Evolutionary conservation across 1,284 basidiomycete species (phyloP), one percentile per base, ranked within the genome.

Genomic region (Ustilago shanxiensis): DNA sequence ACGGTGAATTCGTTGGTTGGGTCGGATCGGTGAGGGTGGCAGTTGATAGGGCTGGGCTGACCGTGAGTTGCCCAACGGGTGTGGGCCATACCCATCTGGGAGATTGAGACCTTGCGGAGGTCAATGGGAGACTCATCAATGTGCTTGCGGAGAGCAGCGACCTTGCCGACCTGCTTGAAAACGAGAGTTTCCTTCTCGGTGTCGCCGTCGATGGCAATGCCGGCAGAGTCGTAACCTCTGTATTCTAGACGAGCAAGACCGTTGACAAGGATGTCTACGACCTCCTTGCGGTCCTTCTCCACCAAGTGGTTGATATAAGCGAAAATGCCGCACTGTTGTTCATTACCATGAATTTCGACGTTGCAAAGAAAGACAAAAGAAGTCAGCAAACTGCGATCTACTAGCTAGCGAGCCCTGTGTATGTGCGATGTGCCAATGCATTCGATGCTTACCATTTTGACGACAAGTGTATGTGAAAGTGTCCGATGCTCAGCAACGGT

Each of bases 21-120:
- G 86, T 98, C 95, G 41, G 93, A 94, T 81, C 92, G 92, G 86
- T 98, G 91, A 69, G 97, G 97, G 88, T 99, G 97, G 88, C 96
- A 99, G 89, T 99, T 99, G 83, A 90, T 87, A 60, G 92, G 90
- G 31, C 91, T 93, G 3, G 85, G 87, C 57, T 92, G 91, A 72
- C 97, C 97, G 87, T 99, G 97, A n/a, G 97, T 99, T 3, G 97
- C 97, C 97, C 97, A 99, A 77, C 97, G 94, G 18, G 97, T 99
- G 89, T 99, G 97, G 28, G 96, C 97, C 88, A 99, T 98, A 58
- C 94, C 95, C 59, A 95, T 94, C 88, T 98, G 95, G 59, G 92
- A 92, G 68, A 95, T 86, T 87, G 92, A 93, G 37, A 91, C 90
- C 89, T 94, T 95, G 86, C 89, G 88, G 80, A 94, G 92, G 88